Evolutionary conservation across 2,329 filamentous ascomycete genomes (phyloP).

Genomic region (Alternaria hordeiaustralica): DNA sequence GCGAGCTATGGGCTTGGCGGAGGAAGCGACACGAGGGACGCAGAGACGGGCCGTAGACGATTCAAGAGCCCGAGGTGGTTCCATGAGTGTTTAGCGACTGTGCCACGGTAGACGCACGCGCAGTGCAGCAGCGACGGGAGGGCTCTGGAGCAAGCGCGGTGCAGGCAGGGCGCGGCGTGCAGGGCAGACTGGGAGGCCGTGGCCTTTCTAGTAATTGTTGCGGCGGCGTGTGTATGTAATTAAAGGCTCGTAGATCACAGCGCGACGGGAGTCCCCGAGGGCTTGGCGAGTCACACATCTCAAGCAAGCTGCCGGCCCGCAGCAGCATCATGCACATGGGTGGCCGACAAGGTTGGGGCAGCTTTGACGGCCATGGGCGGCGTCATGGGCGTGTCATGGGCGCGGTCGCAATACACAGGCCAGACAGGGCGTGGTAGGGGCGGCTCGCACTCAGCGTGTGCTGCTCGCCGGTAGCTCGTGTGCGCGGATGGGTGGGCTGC

Average conservation of each 20-base stretch:
- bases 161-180: conserved; percentile 3
- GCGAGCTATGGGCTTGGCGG: conserved; percentile 19
- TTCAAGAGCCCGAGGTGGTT: conserved; percentile 29
- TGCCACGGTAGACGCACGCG: conserved; percentile 12
- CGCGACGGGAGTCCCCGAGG: conserved; percentile 29
- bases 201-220: neutral
- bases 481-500: neutral
- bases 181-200: neutral
- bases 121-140: neutral
- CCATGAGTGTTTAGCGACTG: conserved; percentile 8
- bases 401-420: neutral
- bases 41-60: conserved; percentile 31
- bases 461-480: neutral
- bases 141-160: conserved; percentile 3
- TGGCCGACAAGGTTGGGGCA: conserved; percentile 10
- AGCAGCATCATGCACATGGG: conserved; percentile 20
- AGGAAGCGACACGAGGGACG: conserved; percentile 19
- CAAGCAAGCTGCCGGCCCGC: conserved; percentile 24
- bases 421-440: neutral
- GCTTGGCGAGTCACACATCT: conserved; percentile 27
- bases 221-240: conserved; percentile 18
- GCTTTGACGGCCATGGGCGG: conserved; percentile 3
- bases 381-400: neutral
- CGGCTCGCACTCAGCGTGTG: neutral
- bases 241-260: conserved; percentile 32